A percentile compares a stretch with the other conserved stretches of the same genome.
phyloP scores from a whole-genome alignment of 2,329 filamentous ascomycete species.

The Aspergillus puulaauensis region DNA sequence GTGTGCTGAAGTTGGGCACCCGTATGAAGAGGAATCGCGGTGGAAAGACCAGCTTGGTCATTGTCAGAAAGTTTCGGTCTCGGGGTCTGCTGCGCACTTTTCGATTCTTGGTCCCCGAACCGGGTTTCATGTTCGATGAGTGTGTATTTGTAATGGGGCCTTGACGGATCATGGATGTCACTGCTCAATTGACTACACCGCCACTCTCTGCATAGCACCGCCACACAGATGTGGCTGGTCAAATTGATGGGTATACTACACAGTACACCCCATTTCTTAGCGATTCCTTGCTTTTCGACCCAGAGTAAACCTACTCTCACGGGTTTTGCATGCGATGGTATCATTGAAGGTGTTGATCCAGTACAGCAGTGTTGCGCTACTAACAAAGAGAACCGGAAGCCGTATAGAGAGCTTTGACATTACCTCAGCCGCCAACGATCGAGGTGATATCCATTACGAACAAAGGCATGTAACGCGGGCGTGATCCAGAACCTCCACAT shows the following conservation, averaged over 20 bases:
- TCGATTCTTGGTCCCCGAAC: neutral
- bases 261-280: neutral
- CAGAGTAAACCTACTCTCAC: too few relatives aligned
- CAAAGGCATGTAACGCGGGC: neutral
- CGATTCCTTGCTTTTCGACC: too few relatives aligned
- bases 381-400: neutral
- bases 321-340: neutral
- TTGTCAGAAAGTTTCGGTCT: neutral
- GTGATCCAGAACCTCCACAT: neutral
- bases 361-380: neutral
- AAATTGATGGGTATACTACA: neutral
- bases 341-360: neutral
- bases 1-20: neutral
- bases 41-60: neutral
- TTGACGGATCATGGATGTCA: neutral
- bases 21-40: neutral
- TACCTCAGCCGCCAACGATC: neutral
- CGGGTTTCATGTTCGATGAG: neutral
- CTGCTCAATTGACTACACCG: neutral
- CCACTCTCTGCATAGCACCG: neutral
- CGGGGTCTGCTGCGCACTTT: neutral
- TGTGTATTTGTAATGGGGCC: neutral
- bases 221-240: neutral
- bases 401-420: neutral
- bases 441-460: neutral